Evolutionary conservation across 352 stramenopile genomes (phyloP).

Genomic region (Phytopythium litorale): DNA sequence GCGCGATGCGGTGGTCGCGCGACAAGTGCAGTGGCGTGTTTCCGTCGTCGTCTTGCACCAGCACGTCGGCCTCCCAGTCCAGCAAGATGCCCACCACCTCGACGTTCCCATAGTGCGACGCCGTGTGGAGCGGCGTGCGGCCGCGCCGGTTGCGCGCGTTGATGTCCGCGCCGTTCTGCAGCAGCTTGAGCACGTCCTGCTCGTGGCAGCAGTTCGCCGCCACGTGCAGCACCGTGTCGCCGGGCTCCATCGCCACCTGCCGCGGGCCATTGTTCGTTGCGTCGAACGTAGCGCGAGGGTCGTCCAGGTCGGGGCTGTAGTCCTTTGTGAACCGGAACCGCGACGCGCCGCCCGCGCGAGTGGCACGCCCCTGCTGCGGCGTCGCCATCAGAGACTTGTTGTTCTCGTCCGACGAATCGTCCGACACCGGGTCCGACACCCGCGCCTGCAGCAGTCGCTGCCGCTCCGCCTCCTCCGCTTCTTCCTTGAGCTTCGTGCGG

Average conservation of each 20-base stretch:
- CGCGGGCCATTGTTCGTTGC: slow-evolving; percentile 50
- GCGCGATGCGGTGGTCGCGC: slow-evolving; percentile 67
- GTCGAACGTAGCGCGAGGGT: slow-evolving; percentile 17
- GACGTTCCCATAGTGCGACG: slow-evolving; percentile 75
- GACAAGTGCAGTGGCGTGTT: slow-evolving; percentile 85
- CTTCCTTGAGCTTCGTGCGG: slow-evolving; percentile 30
- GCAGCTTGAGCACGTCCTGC: slow-evolving; percentile 78
- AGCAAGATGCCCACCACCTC: slow-evolving; percentile 80
- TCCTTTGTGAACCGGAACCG: slow-evolving; percentile 85
- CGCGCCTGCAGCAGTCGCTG: slow-evolving; percentile 36
- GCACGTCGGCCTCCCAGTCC: slow-evolving; percentile 77
- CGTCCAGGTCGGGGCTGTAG: slow-evolving; percentile 46
- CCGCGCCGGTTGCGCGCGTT: slow-evolving; percentile 78
- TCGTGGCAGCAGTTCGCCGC: slow-evolving; percentile 85
- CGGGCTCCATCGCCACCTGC: slow-evolving; percentile 80
- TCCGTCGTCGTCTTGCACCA: slow-evolving; percentile 74
- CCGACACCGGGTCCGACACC: slow-evolving; percentile 67
- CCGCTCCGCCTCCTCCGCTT: slow-evolving; percentile 37
- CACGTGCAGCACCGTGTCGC: slow-evolving; percentile 84
- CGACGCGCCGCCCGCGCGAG: slow-evolving; percentile 39
- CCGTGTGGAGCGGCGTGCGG: slow-evolving; percentile 78
- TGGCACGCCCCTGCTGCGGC: slow-evolving; percentile 5
- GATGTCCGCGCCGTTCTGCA: slow-evolving; percentile 86
- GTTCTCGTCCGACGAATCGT: slow-evolving; percentile 66
- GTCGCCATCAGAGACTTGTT: slow-evolving; percentile 28